These are phyloP conservation scores for Teratosphaeriaceae sp. DNA, from an alignment of 2,329 filamentous ascomycete species.

Conservation along the genomic window DNA sequence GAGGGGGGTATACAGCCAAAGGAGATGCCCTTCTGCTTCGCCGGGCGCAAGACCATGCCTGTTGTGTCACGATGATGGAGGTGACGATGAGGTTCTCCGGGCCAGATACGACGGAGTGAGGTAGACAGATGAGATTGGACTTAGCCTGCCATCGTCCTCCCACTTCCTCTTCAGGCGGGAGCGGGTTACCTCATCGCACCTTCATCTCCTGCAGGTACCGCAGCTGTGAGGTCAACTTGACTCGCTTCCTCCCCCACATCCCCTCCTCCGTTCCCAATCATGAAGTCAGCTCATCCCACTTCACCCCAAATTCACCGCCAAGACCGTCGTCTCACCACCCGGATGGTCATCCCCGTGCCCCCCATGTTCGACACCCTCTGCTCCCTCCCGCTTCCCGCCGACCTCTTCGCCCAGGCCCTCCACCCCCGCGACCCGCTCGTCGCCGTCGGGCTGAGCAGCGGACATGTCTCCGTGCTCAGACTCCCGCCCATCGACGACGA, in stretches of 20 bases:
- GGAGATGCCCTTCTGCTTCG: slow-evolving; percentile 29
- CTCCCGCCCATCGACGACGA: slow-evolving; percentile 51
- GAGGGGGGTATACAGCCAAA: slow-evolving; percentile 24
- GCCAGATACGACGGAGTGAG: too few species aligned
- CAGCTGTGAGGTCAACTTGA: too few species aligned
- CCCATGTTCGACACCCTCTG: slow-evolving; percentile 87
- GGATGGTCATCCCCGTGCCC: not conserved
- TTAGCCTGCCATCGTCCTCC: too few species aligned
- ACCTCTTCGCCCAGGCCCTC: slow-evolving; percentile 81
- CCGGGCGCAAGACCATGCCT: slow-evolving; percentile 22
- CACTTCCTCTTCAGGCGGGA: too few species aligned
- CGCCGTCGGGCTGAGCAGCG: slow-evolving; percentile 75
- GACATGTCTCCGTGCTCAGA: slow-evolving; percentile 78
- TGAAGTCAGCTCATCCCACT: not conserved
- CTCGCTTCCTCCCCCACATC: too few species aligned
- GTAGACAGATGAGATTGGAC: too few species aligned
- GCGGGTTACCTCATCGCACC: too few species aligned
- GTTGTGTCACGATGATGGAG: not conserved
- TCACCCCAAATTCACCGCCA: too few species aligned
- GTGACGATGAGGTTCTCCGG: not conserved
- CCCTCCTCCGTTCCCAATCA: not conserved
- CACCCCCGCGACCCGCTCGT: slow-evolving; percentile 81
- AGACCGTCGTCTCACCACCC: not conserved
- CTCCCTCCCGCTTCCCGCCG: slow-evolving; percentile 75
- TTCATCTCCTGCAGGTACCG: too few species aligned